Base-by-base conservation (phyloP, 106 monocot genomes). In the Posidonia australis region DNA sequence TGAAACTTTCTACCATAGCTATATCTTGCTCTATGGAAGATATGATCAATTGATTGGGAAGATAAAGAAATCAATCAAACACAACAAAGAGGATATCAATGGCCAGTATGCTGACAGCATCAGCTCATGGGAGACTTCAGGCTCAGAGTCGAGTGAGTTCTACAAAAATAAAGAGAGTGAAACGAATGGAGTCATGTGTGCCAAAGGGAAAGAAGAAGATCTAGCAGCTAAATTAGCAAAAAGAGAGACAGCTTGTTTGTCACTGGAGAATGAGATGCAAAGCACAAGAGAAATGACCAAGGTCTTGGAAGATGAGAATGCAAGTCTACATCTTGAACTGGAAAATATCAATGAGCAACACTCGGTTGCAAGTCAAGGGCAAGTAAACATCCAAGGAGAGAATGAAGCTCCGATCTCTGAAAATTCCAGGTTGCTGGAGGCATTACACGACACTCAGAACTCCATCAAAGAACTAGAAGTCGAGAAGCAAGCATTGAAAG, bases 41-140 rank as follows among this genome's bases (percentile, higher is more conserved):
- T 74, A 84, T 66, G 54, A 73, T 61, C 63, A 70, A 66, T 63
- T 84, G 57, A 77, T 77, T 32, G 62, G 65, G 14, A 74, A 77
- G 23, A 60, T 80, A 9, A 77, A 73, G 66, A 70, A 66, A 24
- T 55, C 68, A 5, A 69, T 58, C 5, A 28, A 55, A 25, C 51
- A 64, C 46, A 69, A 70, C 23, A 46, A 46, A 66, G 61, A 64
- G 47, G n/a, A 42, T 1, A 14, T 27, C 45, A 74, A 77, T 56
- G 62, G 72, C 3, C 62, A 25, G 18, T 62, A 60, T 48, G 49
- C 58, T 20, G 63, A 41, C 3, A 57, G 68, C 53, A 65, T 13
- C 45, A 44, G 69, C 68, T 72, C 75, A 20, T 72, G 67, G 72
- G 77, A 77, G 2, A 79, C 70, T 42, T 71, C 74, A 45, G 77